Evolutionary conservation across 2,329 filamentous ascomycete species (phyloP), one percentile per base, ranked within the genome.

Genomic region (Allantophomopsis lycopodina): DNA sequence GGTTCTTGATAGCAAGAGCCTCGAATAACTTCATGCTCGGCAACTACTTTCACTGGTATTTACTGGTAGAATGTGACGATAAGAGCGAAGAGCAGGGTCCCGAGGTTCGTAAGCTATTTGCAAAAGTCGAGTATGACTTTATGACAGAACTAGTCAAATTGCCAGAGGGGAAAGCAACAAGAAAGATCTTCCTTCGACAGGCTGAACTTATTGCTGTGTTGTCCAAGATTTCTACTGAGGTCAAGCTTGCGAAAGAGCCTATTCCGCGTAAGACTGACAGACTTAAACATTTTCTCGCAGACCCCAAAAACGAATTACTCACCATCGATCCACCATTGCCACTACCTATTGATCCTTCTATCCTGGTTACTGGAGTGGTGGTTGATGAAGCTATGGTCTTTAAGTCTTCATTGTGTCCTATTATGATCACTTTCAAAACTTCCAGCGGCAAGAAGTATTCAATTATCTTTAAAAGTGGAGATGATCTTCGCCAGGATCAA

Each of bases 1-100:
- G 75, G 17, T 98, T 98, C 54, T 68, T 98, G 3, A 91, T 98
- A 41, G 76, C 83, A 1, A 76, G 91, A 30, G 93, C 91, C 3
- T 82, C 84, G 12, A 77, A 80, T 45, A 96, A 94, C 54, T 84
- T 95, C 52, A 80, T 83, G 43, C 71, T 98, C 2, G 91, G 89
- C 21, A 98, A 94, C 56, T 94, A 93, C 60, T 76, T 98, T 40
- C 85, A 95, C 58, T 98, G 91, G 91, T 98, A 96, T 58, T 69
- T 98, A 2, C 95, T 95, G 79, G 91, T 98, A 1, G 93, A 98
- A 61, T 93, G 88, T 49, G 89, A 95, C 56, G 67, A 70, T 33
- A 51, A 53, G 43, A 87, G 82, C 47, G 76, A 77, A 3, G 81
- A 86, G 34, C 84, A 88, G 50, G 71, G 77, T 16, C 68, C 75